These are phyloP conservation scores for Wolfiporia cocos DNA, from an alignment of 1,284 basidiomycete species.

Conservation along the genomic window DNA sequence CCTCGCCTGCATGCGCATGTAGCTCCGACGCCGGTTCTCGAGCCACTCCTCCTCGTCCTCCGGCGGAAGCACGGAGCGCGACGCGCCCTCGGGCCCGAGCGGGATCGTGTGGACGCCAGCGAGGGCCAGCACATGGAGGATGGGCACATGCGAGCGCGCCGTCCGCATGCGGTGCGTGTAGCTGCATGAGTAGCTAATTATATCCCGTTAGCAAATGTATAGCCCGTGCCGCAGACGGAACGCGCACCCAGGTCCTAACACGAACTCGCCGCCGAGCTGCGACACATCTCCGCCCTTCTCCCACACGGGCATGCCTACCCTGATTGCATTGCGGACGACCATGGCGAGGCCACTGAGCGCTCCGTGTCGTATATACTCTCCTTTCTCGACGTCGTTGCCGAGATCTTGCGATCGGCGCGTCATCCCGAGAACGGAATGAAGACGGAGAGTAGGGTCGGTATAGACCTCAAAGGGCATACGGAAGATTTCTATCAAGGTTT, in stretches of 20 bases:
- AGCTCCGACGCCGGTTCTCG: constrained; percentile 18
- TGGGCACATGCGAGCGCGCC: constrained; percentile 63
- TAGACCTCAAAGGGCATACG: constrained; percentile 59
- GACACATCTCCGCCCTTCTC: constrained; percentile 71
- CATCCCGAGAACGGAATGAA: constrained; percentile 79
- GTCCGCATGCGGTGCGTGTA: constrained; percentile 74
- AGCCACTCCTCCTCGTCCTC: constrained; percentile 24
- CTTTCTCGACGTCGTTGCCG: constrained; percentile 41
- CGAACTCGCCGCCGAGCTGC: constrained; percentile 87
- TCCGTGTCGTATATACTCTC: constrained; percentile 63
- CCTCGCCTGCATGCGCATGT: constrained; percentile 19
- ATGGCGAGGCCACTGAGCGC: constrained; percentile 59
- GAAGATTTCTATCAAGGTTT: constrained; percentile 45
- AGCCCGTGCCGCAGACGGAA: constrained; percentile 1
- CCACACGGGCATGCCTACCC: constrained; percentile 72
- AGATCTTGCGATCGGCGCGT: constrained; percentile 42
- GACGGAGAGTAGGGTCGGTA: constrained; percentile 67
- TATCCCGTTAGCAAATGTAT: constrained; percentile 11
- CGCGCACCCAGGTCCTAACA: constrained; percentile 71
- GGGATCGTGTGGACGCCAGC: constrained; percentile 37
- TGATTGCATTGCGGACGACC: constrained; percentile 62
- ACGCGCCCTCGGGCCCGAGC: constrained; percentile 7
- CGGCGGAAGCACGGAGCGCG: constrained; percentile 4
- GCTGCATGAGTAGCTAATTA: constrained; percentile 43
- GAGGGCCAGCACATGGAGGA: constrained; percentile 57